A percentile compares a stretch with the other conserved stretches of the same genome.
Evolutionary conservation across 768 basidiomycete species (phyloP).

Genomic region (Leccinum variicolor): DNA sequence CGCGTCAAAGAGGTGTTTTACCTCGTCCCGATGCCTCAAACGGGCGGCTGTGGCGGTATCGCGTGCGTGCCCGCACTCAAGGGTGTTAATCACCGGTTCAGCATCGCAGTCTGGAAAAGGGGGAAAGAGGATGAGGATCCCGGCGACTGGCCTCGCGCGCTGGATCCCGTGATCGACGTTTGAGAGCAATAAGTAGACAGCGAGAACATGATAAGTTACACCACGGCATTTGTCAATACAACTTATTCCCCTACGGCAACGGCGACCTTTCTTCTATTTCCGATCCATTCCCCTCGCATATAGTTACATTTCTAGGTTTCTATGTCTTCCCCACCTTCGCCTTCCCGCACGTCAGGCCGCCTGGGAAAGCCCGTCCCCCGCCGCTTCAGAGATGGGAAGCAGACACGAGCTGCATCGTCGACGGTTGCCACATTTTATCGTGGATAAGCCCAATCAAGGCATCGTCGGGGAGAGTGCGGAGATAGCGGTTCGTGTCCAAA

Average conservation of each 20-base stretch:
- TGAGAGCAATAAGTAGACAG: background rate
- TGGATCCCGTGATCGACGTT: slow-evolving; percentile 19
- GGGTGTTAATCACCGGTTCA: slow-evolving; percentile 88
- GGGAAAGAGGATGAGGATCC: background rate
- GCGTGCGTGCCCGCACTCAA: slow-evolving; percentile 76
- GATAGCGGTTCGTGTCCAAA: slow-evolving; percentile 43
- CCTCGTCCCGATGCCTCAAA: slow-evolving; percentile 65
- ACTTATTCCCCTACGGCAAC: background rate
- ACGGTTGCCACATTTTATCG: slow-evolving; percentile 56
- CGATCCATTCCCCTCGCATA: background rate
- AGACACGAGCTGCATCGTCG: background rate
- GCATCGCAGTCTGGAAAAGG: slow-evolving; percentile 63
- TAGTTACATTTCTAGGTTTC: background rate
- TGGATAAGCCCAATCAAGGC: slow-evolving; percentile 48
- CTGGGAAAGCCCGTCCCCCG: slow-evolving; percentile 1
- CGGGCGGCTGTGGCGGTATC: slow-evolving; percentile 83
- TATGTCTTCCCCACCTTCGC: too few species aligned
- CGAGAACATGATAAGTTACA: background rate
- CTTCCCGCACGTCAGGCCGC: too few species aligned
- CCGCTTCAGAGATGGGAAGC: slow-evolving; percentile 15
- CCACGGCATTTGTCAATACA: background rate
- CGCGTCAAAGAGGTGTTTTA: slow-evolving; percentile 87
- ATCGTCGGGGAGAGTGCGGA: slow-evolving; percentile 47
- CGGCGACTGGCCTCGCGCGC: background rate
- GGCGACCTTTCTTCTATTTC: too few species aligned